Evolutionary conservation across 2,329 filamentous ascomycete genomes (phyloP).

Genomic region (Neofusicoccum umdonicola): DNA sequence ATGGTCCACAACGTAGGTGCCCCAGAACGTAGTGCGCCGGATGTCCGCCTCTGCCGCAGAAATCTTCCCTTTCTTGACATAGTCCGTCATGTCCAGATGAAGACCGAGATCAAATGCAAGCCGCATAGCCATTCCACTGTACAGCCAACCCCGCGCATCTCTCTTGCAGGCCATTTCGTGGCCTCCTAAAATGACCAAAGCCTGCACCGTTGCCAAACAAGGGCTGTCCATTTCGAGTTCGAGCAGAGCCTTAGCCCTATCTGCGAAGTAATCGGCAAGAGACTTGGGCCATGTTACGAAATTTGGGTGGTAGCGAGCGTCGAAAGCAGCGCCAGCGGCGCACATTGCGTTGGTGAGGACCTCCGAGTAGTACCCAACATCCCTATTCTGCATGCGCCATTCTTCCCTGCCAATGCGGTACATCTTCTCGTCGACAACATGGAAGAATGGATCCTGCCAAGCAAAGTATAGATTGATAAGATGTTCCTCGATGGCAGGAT

Average conservation of each 20-base stretch:
- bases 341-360: slow-evolving; percentile 28
- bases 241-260: slow-evolving; percentile 45
- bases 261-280: slow-evolving; percentile 41
- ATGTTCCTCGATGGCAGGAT: slow-evolving; percentile 43
- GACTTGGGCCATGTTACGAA: slow-evolving; percentile 38
- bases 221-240: slow-evolving; percentile 50
- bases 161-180: slow-evolving; percentile 45
- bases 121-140: slow-evolving; percentile 41
- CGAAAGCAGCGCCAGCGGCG: slow-evolving; percentile 35
- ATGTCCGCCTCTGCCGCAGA: slow-evolving; percentile 40
- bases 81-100: slow-evolving; percentile 43
- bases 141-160: slow-evolving; percentile 53
- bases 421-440: slow-evolving; percentile 44
- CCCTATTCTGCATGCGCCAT: slow-evolving; percentile 17
- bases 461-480: slow-evolving; percentile 47
- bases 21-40: slow-evolving; percentile 44
- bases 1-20: slow-evolving; percentile 41
- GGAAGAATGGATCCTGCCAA: slow-evolving; percentile 49
- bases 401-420: slow-evolving; percentile 22
- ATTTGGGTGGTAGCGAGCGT: slow-evolving; percentile 27
- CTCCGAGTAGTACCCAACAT: slow-evolving; percentile 22
- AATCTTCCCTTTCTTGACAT: slow-evolving; percentile 41
- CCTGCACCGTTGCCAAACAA: slow-evolving; percentile 49
- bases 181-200: slow-evolving; percentile 45
- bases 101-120: slow-evolving; percentile 25